A percentile compares a stretch with the other conserved stretches of the same genome.
Evolutionary conservation across 2,329 filamentous ascomycete genomes (phyloP).

Genomic region (Verticillium albo-atrum): DNA sequence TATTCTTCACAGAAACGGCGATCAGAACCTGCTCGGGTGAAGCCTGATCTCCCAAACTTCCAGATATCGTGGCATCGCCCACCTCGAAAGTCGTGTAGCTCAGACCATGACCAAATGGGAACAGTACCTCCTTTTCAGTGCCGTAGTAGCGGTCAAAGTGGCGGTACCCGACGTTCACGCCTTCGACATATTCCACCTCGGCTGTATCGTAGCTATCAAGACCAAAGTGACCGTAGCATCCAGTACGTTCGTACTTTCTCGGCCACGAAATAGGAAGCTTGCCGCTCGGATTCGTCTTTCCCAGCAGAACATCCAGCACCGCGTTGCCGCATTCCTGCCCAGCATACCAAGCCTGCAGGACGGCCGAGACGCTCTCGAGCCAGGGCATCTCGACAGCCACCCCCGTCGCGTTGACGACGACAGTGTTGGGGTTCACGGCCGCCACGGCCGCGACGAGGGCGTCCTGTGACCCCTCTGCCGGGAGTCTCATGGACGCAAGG

Average conservation of each 20-base stretch:
- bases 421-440: constrained; percentile 58
- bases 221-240: constrained; percentile 69
- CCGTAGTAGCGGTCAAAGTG: constrained; percentile 60
- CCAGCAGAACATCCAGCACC: constrained; percentile 63
- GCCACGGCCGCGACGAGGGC: constrained; percentile 58
- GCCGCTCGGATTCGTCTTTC: constrained; percentile 59
- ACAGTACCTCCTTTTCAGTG: constrained; percentile 48
- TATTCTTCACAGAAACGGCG: constrained; percentile 48
- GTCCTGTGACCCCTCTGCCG: constrained; percentile 54
- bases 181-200: constrained; percentile 66
- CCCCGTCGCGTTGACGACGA: constrained; percentile 66
- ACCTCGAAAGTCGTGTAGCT: constrained; percentile 69
- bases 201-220: constrained; percentile 51
- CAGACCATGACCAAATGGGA: constrained; percentile 70
- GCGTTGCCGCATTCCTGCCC: constrained; percentile 68
- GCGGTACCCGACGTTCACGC: constrained; percentile 67
- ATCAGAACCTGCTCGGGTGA: constrained; percentile 36
- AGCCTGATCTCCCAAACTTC: constrained; percentile 24
- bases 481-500: constrained; percentile 67
- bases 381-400: constrained; percentile 68
- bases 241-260: constrained; percentile 57
- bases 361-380: constrained; percentile 58
- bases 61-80: constrained; percentile 48
- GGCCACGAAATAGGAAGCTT: constrained; percentile 67
- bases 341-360: constrained; percentile 72